These are phyloP conservation scores for Geosiphon pyriformis DNA, from an alignment of 192 early-diverging fungal species.

Conservation along the genomic window DNA sequence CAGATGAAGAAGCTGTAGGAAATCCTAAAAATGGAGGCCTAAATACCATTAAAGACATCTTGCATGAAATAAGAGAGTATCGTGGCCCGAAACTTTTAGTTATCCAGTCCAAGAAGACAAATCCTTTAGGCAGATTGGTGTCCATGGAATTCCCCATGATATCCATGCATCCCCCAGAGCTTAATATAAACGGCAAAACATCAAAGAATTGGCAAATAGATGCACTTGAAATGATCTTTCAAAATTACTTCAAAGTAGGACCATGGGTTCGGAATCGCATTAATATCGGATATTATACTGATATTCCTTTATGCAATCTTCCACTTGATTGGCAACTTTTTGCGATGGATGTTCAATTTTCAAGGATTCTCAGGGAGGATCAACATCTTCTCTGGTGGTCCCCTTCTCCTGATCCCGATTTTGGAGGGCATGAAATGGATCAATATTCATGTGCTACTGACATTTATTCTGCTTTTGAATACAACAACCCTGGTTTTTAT, in stretches of 20 bases:
- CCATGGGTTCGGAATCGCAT: conserved; percentile 71
- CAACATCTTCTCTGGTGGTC: conserved; percentile 80
- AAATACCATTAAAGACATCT: conserved; percentile 52
- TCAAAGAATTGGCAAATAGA: conserved; percentile 82
- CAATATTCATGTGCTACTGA: background rate
- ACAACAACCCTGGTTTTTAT: background rate
- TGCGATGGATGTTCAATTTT: conserved; percentile 79
- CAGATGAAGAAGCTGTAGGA: conserved; percentile 47
- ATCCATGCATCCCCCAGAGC: conserved; percentile 68
- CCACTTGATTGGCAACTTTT: conserved; percentile 75
- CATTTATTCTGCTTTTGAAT: background rate
- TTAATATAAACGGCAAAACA: conserved; percentile 64
- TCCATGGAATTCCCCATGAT: conserved; percentile 53
- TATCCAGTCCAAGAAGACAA: conserved; percentile 49
- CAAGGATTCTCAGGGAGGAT: conserved; percentile 66
- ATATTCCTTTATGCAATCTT: conserved; percentile 91
- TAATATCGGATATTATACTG: conserved; percentile 69
- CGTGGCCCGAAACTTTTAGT: conserved; percentile 67
- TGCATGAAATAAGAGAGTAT: conserved; percentile 54
- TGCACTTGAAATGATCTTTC: conserved; percentile 65
- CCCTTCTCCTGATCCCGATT: background rate
- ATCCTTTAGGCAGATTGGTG: conserved; percentile 41
- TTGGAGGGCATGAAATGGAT: conserved; percentile 3
- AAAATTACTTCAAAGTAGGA: conserved; percentile 68
- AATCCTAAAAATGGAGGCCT: too few species aligned